Percentiles rank a stretch among this genome's conserved stretches.
Conservation (phyloP, 164 flowering plant species). For the Kingdonia uniflora region DNA sequence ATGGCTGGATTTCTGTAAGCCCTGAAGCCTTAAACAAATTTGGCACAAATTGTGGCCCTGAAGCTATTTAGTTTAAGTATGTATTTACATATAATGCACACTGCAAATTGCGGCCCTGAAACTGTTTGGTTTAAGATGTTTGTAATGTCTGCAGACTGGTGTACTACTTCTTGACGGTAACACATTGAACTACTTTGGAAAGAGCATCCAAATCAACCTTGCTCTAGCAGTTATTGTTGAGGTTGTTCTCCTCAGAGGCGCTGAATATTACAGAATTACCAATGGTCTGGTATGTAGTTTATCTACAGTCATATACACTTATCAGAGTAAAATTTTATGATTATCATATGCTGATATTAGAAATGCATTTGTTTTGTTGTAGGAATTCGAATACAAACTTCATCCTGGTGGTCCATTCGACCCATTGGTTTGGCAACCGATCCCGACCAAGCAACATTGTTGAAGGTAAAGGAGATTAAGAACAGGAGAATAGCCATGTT, state of each 20-base stretch:
- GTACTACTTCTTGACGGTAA: constrained; percentile 96
- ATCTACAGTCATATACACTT: neutral
- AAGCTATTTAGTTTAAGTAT: no score
- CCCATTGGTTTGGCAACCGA: constrained; percentile 78
- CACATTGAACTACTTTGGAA: constrained; percentile 96
- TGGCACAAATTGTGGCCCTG: constrained; percentile 97
- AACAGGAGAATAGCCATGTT: constrained; percentile 96
- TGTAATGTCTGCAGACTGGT: constrained; percentile 75
- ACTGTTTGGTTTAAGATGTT: no score
- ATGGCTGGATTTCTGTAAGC: constrained; percentile 94
- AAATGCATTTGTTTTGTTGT: constrained; percentile 11
- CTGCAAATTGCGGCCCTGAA: no score
- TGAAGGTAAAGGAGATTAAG: constrained; percentile 97
- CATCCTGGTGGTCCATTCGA: constrained; percentile 97
- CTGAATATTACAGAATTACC: constrained; percentile 94
- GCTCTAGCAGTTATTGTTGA: constrained; percentile 75
- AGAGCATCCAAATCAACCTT: constrained; percentile 93
- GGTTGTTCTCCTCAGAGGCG: constrained; percentile 87
- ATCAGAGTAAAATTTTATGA: no score
- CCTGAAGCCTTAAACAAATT: constrained; percentile 98
- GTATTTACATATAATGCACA: no score
- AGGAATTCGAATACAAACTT: constrained; percentile 90
- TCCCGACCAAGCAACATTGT: constrained; percentile 77
- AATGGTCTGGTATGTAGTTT: constrained; percentile 65
- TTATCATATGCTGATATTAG: no score